phyloP scores from a whole-genome alignment of 345 rosid species.

The Brassica cretica region DNA sequence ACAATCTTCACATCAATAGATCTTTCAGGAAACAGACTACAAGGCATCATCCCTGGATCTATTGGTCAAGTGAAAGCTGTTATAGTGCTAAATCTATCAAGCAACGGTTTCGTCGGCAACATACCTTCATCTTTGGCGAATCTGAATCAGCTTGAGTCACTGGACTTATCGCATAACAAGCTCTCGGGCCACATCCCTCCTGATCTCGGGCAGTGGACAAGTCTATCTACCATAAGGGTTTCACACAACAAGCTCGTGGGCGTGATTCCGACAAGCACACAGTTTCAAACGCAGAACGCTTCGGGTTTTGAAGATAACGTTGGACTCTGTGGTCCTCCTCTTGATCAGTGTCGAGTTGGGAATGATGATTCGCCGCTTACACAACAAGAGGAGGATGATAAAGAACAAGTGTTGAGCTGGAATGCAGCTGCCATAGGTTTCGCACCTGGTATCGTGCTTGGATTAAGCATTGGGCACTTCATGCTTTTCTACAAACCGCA shows the following conservation, averaged over 20 bases:
- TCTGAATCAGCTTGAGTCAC: conserved; percentile 19
- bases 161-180: conserved; percentile 17
- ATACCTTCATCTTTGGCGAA: conserved; percentile 13
- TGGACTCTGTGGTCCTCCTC: conserved; percentile 17
- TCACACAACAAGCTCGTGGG: conserved; percentile 10
- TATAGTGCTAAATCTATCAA: conserved; percentile 10
- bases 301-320: neutral
- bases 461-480: neutral
- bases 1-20: neutral
- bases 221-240: neutral
- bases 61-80: neutral
- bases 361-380: neutral
- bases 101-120: conserved; percentile 3
- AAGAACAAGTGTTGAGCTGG: conserved; percentile 3
- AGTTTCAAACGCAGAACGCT: neutral
- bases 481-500: neutral
- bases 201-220: neutral
- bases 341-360: neutral
- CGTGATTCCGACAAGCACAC: neutral
- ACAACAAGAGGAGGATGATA: neutral
- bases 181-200: neutral
- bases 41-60: conserved; percentile 10
- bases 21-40: neutral
- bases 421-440: conserved; percentile 8
- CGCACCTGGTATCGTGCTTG: neutral